Conservation (phyloP, 306 rosid genomes). For the Cyclanthera cordifolia region DNA sequence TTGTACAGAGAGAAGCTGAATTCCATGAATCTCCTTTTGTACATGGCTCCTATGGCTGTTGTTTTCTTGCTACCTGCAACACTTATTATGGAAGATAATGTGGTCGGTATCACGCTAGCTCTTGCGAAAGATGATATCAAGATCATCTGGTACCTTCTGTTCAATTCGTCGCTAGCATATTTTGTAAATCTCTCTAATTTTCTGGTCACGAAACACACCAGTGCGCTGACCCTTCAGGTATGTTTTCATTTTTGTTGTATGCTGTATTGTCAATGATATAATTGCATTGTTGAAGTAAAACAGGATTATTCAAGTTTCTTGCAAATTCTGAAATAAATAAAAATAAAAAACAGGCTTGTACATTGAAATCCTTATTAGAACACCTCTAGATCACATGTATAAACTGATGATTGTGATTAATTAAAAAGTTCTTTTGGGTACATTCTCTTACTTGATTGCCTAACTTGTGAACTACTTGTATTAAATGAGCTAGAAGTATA, state of each 20-base stretch:
- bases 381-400: background rate
- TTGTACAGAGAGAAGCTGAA: constrained; percentile 20
- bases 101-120: constrained; percentile 17
- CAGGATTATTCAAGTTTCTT: background rate
- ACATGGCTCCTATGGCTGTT: constrained; percentile 21
- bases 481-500: background rate
- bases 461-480: background rate
- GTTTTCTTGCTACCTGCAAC: constrained; percentile 23
- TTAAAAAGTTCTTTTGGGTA: background rate
- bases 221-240: constrained; percentile 22
- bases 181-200: constrained; percentile 18
- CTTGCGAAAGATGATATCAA: constrained; percentile 19
- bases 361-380: background rate
- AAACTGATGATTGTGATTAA: background rate
- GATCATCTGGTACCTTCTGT: constrained; percentile 21
- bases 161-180: constrained; percentile 20
- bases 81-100: constrained; percentile 19
- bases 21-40: constrained; percentile 21
- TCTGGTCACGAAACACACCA: constrained; percentile 21
- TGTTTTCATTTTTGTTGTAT: constrained; percentile 5
- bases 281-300: background rate
- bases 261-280: background rate
- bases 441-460: background rate
- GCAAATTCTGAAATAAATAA: too few species aligned
- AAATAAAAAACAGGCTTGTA: background rate